Conservation (phyloP, 345 rosid species). For the Odontarrhena argentea region DNA sequence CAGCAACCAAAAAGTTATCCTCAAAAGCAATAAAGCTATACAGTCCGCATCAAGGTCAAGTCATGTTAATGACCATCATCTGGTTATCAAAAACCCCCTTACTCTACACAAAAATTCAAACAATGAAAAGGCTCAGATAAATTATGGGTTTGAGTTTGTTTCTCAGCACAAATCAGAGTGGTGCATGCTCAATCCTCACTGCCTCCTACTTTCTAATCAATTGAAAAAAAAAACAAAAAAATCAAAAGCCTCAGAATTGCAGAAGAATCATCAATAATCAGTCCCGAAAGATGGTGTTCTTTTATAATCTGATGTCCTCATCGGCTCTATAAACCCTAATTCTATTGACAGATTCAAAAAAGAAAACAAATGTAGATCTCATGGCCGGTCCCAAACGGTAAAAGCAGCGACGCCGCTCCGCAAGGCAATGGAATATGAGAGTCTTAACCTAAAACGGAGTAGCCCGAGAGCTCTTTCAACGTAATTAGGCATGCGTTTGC, state of each 20-base stretch:
- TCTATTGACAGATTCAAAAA: too few species aligned
- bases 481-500: not conserved
- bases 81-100: slow-evolving; percentile 5
- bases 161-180: slow-evolving; percentile 42
- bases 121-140: slow-evolving; percentile 28
- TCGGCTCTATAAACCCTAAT: slow-evolving; percentile 13
- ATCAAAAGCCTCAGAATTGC: slow-evolving; percentile 34
- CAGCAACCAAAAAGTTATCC: slow-evolving; percentile 30
- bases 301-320: slow-evolving; percentile 37
- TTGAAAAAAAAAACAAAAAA: not conserved
- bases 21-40: slow-evolving; percentile 30
- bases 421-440: slow-evolving; percentile 48
- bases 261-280: slow-evolving; percentile 34
- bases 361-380: slow-evolving; percentile 30
- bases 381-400: slow-evolving; percentile 48
- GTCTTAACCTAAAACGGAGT: slow-evolving; percentile 25
- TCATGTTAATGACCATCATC: slow-evolving; percentile 36
- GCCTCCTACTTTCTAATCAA: not conserved
- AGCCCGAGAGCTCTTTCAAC: slow-evolving; percentile 37
- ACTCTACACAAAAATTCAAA: not conserved
- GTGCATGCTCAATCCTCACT: slow-evolving; percentile 44
- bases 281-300: slow-evolving; percentile 49
- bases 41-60: slow-evolving; percentile 42
- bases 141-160: slow-evolving; percentile 41
- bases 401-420: slow-evolving; percentile 49